Conservation (phyloP, 768 basidiomycete genomes). For the Lactarius indigo region DNA sequence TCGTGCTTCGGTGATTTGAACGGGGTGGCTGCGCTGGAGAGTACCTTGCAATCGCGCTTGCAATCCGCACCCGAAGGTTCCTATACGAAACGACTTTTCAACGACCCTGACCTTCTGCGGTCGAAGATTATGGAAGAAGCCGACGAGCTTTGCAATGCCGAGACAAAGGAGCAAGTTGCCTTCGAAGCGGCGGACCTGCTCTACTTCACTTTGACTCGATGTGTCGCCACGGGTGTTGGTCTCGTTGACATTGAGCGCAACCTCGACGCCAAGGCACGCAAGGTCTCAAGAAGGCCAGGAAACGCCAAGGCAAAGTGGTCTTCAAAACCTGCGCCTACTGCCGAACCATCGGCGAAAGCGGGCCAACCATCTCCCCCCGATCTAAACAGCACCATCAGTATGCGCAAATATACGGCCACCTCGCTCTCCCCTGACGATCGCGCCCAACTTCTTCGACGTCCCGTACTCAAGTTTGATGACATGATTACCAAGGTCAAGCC, state of each 20-base stretch:
- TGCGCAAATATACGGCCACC: constrained; percentile 69
- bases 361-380: constrained; percentile 31
- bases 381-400: constrained; percentile 55
- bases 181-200: constrained; percentile 95
- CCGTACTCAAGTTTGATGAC: constrained; percentile 81
- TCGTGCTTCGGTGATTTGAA: constrained; percentile 85
- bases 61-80: constrained; percentile 81
- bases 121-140: constrained; percentile 99
- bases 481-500: constrained; percentile 94
- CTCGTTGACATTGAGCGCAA: constrained; percentile 81
- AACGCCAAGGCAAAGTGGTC: constrained; percentile 87
- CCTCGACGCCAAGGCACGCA: constrained; percentile 81
- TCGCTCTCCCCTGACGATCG: constrained; percentile 48
- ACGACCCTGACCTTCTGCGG: constrained; percentile 72
- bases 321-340: constrained; percentile 20
- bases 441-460: constrained; percentile 74
- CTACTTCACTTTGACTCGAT: constrained; percentile 88
- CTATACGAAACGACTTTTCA: constrained; percentile 86
- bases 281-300: constrained; percentile 82
- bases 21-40: constrained; percentile 82
- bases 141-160: constrained; percentile 87
- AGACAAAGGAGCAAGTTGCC: constrained; percentile 75
- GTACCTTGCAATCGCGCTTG: constrained; percentile 68
- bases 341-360: constrained; percentile 23
- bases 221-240: constrained; percentile 76